A percentile compares a stretch with the other conserved stretches of the same genome.
phyloP scores from a whole-genome alignment of 352 stramenopile genomes.

The Elongisporangium undulatum region DNA sequence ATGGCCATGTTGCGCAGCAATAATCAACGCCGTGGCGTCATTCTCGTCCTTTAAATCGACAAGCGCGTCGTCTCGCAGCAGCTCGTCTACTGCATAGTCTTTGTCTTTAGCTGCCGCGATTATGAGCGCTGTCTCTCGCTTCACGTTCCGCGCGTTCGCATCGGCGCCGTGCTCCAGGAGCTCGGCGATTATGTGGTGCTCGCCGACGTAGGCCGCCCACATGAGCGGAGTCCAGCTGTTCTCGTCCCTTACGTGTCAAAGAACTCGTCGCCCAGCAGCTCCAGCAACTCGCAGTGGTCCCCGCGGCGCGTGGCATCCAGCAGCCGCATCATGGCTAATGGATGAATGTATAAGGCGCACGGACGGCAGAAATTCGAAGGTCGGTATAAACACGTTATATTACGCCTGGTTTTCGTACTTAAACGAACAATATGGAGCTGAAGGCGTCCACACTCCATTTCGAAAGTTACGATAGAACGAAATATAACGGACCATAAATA shows the following conservation, averaged over 20 bases:
- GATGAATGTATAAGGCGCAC: neutral
- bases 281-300: no score
- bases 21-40: slow-evolving; percentile 25
- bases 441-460: no score
- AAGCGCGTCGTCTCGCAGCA: slow-evolving; percentile 26
- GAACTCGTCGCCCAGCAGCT: no score
- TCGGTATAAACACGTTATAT: no score
- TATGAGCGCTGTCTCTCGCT: slow-evolving; percentile 17
- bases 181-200: neutral
- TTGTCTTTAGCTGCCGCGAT: slow-evolving; percentile 29
- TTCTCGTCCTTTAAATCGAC: slow-evolving; percentile 16
- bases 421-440: no score
- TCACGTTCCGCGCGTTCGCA: neutral
- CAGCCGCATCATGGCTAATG: neutral
- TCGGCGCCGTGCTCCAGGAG: neutral
- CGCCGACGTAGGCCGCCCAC: neutral
- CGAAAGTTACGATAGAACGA: no score
- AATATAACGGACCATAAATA: no score
- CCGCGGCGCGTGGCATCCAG: neutral
- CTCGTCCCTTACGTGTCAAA: neutral
- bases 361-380: no score
- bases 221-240: neutral
- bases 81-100: slow-evolving; percentile 35
- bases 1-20: slow-evolving; percentile 35
- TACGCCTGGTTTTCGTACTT: no score